Evolutionary conservation across 2,329 filamentous ascomycete species (phyloP).

Genomic region (Botrytis hyacinthi): DNA sequence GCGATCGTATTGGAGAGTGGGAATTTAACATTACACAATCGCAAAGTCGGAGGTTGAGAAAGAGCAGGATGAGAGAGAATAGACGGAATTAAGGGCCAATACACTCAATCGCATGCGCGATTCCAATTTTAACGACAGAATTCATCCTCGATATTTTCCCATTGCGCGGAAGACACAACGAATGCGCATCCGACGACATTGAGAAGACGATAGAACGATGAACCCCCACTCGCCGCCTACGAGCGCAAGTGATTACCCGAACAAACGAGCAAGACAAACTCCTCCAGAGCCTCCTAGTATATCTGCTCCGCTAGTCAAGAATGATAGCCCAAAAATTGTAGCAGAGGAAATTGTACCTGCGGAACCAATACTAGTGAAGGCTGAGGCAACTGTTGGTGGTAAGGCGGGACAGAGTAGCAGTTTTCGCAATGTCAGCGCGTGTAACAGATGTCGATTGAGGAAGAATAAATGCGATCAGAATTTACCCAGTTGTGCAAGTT

Average conservation of each 20-base stretch:
- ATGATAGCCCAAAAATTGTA: constrained; percentile 28
- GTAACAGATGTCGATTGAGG: constrained; percentile 84
- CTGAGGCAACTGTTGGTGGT: constrained; percentile 21
- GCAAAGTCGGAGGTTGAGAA: constrained; percentile 6
- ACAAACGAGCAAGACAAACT: constrained; percentile 56
- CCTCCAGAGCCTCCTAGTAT: constrained; percentile 44
- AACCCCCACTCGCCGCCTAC: constrained; percentile 50
- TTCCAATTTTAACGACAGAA: neutral
- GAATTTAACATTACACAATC: constrained; percentile 2
- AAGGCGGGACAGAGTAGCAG: constrained; percentile 57
- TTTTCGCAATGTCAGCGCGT: constrained; percentile 89
- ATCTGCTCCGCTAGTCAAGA: constrained; percentile 33
- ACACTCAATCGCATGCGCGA: constrained; percentile 13
- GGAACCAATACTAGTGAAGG: constrained; percentile 25
- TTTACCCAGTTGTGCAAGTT: constrained; percentile 84
- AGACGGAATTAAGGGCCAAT: neutral
- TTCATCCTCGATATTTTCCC: neutral
- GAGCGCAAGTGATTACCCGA: constrained; percentile 45
- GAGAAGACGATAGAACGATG: constrained; percentile 40
- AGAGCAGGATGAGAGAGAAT: constrained; percentile 16
- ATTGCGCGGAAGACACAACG: neutral
- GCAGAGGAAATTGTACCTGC: constrained; percentile 27
- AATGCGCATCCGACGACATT: constrained; percentile 8
- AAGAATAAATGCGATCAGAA: constrained; percentile 96
- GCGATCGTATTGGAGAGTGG: neutral